Percentiles rank a stretch among this genome's conserved stretches.
Evolutionary conservation across 2,329 filamentous ascomycete species (phyloP).

Genomic region (Hirsutella thompsonii): DNA sequence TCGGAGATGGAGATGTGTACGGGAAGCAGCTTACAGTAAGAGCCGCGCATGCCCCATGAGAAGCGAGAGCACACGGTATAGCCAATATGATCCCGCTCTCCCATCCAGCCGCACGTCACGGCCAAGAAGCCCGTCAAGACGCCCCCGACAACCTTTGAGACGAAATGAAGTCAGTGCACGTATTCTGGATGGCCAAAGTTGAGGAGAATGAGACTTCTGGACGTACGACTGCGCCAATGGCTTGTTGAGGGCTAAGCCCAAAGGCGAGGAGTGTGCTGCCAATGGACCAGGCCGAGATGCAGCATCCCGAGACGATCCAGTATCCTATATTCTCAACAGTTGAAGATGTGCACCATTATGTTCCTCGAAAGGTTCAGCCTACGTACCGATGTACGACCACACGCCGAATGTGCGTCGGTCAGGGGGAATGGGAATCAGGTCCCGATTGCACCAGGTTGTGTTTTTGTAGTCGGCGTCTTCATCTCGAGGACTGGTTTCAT

Average conservation of each 20-base stretch:
- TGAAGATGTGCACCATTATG: neutral
- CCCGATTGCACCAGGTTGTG: constrained; percentile 18
- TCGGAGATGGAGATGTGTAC: too few relatives aligned
- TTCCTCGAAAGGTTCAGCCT: too few relatives aligned
- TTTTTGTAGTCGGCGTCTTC: constrained; percentile 16
- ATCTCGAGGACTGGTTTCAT: constrained; percentile 13
- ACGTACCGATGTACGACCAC: constrained; percentile 13
- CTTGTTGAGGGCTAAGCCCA: constrained; percentile 14
- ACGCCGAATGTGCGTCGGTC: constrained; percentile 12
- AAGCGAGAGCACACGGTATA: constrained; percentile 21
- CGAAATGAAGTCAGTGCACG: too few relatives aligned
- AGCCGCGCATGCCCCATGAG: constrained; percentile 34
- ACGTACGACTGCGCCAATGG: constrained; percentile 12
- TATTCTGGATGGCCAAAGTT: too few relatives aligned
- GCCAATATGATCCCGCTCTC: constrained; percentile 12
- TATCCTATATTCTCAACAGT: constrained; percentile 5
- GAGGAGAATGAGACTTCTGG: too few relatives aligned
- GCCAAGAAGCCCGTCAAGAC: constrained; percentile 9
- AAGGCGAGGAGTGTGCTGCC: constrained; percentile 13
- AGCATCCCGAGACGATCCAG: constrained; percentile 12
- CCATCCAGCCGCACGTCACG: constrained; percentile 10
- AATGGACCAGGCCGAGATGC: constrained; percentile 12
- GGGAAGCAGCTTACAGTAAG: constrained; percentile 18
- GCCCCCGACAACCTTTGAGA: constrained; percentile 9
- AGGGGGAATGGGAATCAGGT: constrained; percentile 16